Base-by-base conservation (phyloP, 2,329 filamentous ascomycete genomes). In the Arthroderma sp. region DNA sequence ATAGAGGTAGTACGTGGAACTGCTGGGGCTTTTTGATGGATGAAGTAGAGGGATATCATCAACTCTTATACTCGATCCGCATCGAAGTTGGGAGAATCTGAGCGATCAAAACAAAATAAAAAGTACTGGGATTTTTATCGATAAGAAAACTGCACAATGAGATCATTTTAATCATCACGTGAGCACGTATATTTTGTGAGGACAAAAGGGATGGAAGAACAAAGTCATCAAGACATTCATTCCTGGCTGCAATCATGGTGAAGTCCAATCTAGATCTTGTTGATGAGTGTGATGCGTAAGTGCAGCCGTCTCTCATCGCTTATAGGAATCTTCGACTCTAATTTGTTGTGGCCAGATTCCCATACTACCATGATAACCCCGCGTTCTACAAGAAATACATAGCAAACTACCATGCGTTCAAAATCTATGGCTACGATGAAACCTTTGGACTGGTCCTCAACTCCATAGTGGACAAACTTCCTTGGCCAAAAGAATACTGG, bases 341-440 rank as follows among this genome's bases (percentile, higher is more conserved):
- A 57, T 47, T n/a, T 37, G 33, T 25, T 44, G 17, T 4, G 52
- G 54, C 65, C n/a, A 91, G 87, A 66, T 95, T 95, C 66, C 90
- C 90, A 1, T 88, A 94, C 72, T 78, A 80, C 57, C 77, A 85
- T 57, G 77, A 76, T 56, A 75, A 84, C 62, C 78, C 81, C 8
- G 68, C 78, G 58, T 74, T 75, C 54, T 82, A 85, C 69, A 73
- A 78, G 47, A 70, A 74, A 44, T 72, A 80, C 60, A 71, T 81
- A 59, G 70, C 72, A 54, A 76, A 77, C 8, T 83, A 82, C 70
- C 79, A 83, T 65, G 77, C 76, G 25, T 78, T 95, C 61, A 88
- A 84, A 67, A 83, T 87, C 15, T 73, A 86, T 11, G 73, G 83
- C 8, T 84, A 81, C 74, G 74, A 82, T 59, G 79, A 85, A 59